These are phyloP conservation scores for Epichloe bromicola DNA, from an alignment of 2,329 filamentous ascomycete species.

Conservation along the genomic window DNA sequence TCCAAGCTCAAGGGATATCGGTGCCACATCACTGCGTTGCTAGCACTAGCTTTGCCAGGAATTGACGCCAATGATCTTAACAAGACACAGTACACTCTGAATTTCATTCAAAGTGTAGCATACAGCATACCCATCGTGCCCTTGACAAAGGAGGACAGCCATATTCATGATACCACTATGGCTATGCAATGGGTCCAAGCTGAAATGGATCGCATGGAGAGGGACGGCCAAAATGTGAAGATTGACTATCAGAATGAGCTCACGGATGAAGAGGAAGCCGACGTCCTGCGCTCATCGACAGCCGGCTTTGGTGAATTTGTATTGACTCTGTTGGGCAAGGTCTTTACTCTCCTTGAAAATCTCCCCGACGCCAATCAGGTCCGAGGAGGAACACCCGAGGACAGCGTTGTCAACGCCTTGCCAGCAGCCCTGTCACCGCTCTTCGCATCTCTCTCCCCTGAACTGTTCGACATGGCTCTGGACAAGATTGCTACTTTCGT, in stretches of 20 bases:
- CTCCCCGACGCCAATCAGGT: constrained; percentile 81
- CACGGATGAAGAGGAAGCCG: constrained; percentile 72
- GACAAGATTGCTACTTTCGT: constrained; percentile 90
- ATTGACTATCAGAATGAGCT: constrained; percentile 77
- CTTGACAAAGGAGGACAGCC: constrained; percentile 44
- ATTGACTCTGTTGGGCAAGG: constrained; percentile 77
- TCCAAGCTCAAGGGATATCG: constrained; percentile 89
- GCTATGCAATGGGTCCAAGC: constrained; percentile 89
- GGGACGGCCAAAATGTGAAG: constrained; percentile 70
- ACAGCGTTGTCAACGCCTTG: constrained; percentile 91
- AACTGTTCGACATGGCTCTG: constrained; percentile 82
- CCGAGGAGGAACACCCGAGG: constrained; percentile 83
- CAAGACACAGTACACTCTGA: constrained; percentile 88
- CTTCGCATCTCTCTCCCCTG: constrained; percentile 79
- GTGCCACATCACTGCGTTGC: constrained; percentile 84
- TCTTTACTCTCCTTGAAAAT: constrained; percentile 92
- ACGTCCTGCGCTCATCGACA: constrained; percentile 84
- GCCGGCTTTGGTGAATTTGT: constrained; percentile 90
- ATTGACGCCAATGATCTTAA: constrained; percentile 96
- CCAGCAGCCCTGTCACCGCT: constrained; percentile 84
- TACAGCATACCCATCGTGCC: constrained; percentile 92
- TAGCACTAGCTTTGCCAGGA: constrained; percentile 86
- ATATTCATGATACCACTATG: constrained; percentile 59
- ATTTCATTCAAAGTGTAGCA: constrained; percentile 89
- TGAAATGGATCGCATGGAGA: constrained; percentile 89